Evolutionary conservation across 345 rosid genomes (phyloP).

Genomic region (Conringia planisiliqua): DNA sequence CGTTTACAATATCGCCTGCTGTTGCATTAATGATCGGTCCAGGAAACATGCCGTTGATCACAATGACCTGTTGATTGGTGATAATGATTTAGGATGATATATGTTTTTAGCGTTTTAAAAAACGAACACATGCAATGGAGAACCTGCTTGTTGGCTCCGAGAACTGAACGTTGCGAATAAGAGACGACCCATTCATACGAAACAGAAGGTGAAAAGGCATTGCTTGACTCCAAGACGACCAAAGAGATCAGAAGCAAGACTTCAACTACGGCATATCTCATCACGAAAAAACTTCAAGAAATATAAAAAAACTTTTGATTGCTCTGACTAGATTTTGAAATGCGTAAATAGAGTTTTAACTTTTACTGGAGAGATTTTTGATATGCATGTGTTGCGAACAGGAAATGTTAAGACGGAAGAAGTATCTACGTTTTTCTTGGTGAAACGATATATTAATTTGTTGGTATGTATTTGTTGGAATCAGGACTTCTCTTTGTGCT

Average conservation of each 20-base stretch:
- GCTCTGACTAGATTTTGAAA: not conserved
- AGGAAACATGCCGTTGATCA: conserved; percentile 62
- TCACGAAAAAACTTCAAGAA: not conserved
- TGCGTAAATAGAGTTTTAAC: not conserved
- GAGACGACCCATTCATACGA: conserved; percentile 48
- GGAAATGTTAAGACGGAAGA: not conserved
- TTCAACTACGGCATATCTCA: conserved; percentile 4
- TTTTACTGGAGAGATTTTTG: not conserved
- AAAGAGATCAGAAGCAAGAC: conserved; percentile 6
- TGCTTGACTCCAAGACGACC: conserved; percentile 4
- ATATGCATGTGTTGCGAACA: not conserved
- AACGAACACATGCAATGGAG: not conserved
- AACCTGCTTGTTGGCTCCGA: conserved; percentile 47
- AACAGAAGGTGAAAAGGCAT: conserved; percentile 26
- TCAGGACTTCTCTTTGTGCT: not conserved
- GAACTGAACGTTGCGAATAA: conserved; percentile 44
- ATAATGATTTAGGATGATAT: not conserved
- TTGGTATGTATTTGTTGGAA: not conserved
- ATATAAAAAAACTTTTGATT: not conserved
- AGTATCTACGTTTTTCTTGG: not conserved
- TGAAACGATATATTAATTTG: not conserved
- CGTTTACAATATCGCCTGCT: conserved; percentile 41
- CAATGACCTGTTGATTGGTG: conserved; percentile 39
- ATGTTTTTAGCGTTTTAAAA: not conserved
- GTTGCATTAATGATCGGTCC: conserved; percentile 66